phyloP scores from a whole-genome alignment of 2,329 filamentous ascomycete species.

The Teratosphaeriaceae sp. region DNA sequence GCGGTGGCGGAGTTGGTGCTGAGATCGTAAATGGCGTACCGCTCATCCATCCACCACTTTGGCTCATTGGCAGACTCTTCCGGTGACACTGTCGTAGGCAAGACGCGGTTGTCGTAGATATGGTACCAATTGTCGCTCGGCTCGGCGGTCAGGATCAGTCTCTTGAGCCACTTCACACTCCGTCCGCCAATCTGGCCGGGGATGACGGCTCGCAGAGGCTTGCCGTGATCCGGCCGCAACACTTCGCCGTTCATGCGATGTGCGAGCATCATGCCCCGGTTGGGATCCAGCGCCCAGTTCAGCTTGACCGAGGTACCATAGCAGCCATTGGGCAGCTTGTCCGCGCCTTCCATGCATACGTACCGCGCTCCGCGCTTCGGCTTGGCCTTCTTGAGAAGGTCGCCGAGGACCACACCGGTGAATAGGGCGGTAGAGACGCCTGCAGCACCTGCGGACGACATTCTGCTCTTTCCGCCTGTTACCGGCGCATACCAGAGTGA shows the following conservation, averaged over 20 bases:
- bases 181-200: slow-evolving; percentile 88
- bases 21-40: slow-evolving; percentile 88
- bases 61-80: slow-evolving; percentile 69
- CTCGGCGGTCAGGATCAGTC: slow-evolving; percentile 65
- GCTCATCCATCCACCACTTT: slow-evolving; percentile 79
- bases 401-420: slow-evolving; percentile 71
- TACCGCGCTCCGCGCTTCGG: slow-evolving; percentile 67
- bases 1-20: slow-evolving; percentile 79
- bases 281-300: slow-evolving; percentile 79
- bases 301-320: slow-evolving; percentile 86
- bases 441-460: slow-evolving; percentile 74
- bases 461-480: slow-evolving; percentile 94
- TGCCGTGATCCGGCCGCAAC: slow-evolving; percentile 77
- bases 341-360: slow-evolving; percentile 86
- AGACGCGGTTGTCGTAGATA: slow-evolving; percentile 84
- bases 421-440: slow-evolving; percentile 82
- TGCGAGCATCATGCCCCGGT: slow-evolving; percentile 77
- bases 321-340: slow-evolving; percentile 76
- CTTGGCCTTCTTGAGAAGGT: slow-evolving; percentile 61
- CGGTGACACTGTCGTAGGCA: slow-evolving; percentile 79
- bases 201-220: slow-evolving; percentile 73
- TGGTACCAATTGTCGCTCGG: slow-evolving; percentile 95
- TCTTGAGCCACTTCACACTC: slow-evolving; percentile 89
- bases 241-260: slow-evolving; percentile 86
- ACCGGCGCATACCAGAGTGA: slow-evolving; percentile 86